These are phyloP conservation scores for Casuarina equisetifolia DNA, from an alignment of 306 rosid species.

Conservation along the genomic window DNA sequence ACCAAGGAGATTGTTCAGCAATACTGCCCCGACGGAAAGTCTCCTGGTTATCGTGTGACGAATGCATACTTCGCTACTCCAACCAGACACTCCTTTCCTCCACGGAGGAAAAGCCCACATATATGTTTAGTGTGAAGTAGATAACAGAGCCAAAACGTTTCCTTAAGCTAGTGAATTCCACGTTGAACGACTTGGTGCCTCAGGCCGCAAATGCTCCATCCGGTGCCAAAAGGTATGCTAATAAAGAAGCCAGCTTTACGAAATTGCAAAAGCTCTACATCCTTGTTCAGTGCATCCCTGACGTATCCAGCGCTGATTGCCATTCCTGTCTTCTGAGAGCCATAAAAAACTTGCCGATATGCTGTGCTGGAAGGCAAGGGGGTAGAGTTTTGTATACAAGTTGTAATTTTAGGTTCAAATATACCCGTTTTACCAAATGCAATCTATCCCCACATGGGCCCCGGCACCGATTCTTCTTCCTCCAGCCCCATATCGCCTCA, in stretches of 20 bases:
- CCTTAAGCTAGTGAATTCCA: not conserved
- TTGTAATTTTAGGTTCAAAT: too few species aligned
- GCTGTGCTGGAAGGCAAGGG: too few species aligned
- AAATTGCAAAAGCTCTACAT: constrained; percentile 11
- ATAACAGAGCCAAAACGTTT: not conserved
- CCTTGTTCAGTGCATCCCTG: constrained; percentile 20
- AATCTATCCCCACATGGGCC: too few species aligned
- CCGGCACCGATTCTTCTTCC: too few species aligned
- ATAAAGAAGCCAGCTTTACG: not conserved
- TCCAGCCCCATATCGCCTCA: not conserved
- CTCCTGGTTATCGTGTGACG: constrained; percentile 29
- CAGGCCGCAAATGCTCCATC: not conserved
- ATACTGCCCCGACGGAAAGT: constrained; percentile 21
- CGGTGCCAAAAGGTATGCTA: constrained; percentile 12
- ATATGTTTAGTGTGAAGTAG: not conserved
- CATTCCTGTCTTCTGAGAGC: too few species aligned
- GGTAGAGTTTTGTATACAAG: too few species aligned
- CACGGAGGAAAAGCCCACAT: not conserved
- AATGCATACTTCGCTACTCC: constrained; percentile 42
- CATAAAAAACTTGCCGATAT: too few species aligned
- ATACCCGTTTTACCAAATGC: too few species aligned
- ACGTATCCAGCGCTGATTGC: too few species aligned
- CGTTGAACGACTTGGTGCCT: constrained; percentile 8
- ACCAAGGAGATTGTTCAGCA: not conserved
- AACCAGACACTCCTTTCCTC: constrained; percentile 20